phyloP scores from a whole-genome alignment of 768 basidiomycete genomes.

The Epithele typhae region DNA sequence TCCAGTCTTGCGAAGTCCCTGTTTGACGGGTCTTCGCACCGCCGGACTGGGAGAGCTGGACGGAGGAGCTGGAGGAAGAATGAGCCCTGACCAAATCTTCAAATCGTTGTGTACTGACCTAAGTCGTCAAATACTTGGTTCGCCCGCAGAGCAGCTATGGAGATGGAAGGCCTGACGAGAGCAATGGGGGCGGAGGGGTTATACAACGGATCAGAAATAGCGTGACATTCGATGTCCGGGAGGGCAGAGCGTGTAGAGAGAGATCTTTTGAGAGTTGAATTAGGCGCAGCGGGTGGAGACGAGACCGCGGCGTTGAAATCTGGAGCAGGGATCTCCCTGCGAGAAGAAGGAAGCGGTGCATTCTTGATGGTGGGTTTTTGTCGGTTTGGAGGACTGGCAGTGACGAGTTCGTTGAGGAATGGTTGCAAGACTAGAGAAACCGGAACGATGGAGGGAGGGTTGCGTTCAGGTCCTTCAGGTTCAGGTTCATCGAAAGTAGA shows the following conservation, averaged over 20 bases:
- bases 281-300: conserved; percentile 4
- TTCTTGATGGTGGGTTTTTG: no score
- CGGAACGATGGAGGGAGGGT: conserved; percentile 8
- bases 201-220: no score
- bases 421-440: no score
- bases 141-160: background rate
- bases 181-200: background rate
- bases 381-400: background rate
- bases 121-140: conserved; percentile 2
- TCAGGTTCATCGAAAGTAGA: background rate
- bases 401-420: no score
- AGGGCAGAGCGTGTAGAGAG: background rate
- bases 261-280: conserved; percentile 7
- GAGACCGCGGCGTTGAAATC: conserved; percentile 11
- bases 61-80: background rate
- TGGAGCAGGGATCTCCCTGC: conserved; percentile 10
- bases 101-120: background rate
- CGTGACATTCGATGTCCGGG: background rate
- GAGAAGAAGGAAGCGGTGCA: conserved; percentile 5
- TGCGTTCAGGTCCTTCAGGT: no score
- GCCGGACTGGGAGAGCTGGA: conserved; percentile 16
- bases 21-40: conserved; percentile 14
- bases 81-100: background rate
- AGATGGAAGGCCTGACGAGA: background rate
- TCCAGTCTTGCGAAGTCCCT: conserved; percentile 18